These are phyloP conservation scores for Phoenix dactylifera DNA, from an alignment of 176 grass and related monocot genomes.

Conservation along the genomic window DNA sequence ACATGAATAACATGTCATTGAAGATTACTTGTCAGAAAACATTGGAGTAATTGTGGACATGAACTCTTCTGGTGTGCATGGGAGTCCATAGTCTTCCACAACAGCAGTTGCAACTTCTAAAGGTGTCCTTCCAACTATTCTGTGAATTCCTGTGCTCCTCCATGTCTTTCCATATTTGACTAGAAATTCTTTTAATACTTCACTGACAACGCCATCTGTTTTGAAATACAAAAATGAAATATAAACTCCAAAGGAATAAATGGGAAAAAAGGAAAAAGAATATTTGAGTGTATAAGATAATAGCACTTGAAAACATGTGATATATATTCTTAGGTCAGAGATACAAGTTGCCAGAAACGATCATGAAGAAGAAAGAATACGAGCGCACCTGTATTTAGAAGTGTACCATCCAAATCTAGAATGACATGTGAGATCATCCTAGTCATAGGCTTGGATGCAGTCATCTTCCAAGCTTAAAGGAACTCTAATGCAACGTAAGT, in stretches of 20 bases:
- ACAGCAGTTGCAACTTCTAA: conserved; percentile 62
- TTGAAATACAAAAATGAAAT: conserved; percentile 22
- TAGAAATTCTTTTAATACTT: conserved; percentile 61
- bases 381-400: conserved; percentile 79
- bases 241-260: neutral
- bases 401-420: conserved; percentile 92
- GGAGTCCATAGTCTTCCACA: conserved; percentile 71
- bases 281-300: neutral
- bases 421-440: conserved; percentile 67
- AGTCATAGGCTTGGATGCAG: conserved; percentile 34
- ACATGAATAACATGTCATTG: conserved; percentile 4
- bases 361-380: neutral
- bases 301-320: neutral
- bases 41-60: conserved; percentile 58
- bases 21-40: conserved; percentile 69
- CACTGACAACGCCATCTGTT: conserved; percentile 60
- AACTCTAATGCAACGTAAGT: conserved; percentile 23
- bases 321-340: neutral
- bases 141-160: conserved; percentile 61
- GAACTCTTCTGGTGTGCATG: conserved; percentile 77
- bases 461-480: conserved; percentile 38
- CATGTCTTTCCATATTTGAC: conserved; percentile 73
- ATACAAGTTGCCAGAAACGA: conserved; percentile 2
- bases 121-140: conserved; percentile 72
- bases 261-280: neutral